Evolutionary conservation across 2,329 filamentous ascomycete genomes (phyloP).

Genomic region (Penicillium sp.): DNA sequence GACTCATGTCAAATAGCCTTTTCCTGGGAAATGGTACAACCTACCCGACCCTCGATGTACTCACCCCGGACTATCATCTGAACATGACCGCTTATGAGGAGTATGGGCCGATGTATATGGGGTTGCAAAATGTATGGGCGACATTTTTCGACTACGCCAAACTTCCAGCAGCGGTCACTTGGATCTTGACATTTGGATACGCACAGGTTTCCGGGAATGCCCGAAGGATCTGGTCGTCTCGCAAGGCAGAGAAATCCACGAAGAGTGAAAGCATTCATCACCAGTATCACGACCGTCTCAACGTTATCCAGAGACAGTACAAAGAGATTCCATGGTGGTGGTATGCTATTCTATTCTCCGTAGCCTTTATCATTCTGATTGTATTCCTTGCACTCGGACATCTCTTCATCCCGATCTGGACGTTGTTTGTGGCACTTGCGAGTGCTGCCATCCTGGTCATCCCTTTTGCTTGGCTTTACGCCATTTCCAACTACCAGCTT

Average conservation of each 20-base stretch:
- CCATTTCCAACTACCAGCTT: constrained; percentile 48
- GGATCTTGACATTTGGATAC: constrained; percentile 51
- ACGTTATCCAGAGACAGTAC: constrained; percentile 50
- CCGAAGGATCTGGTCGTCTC: constrained; percentile 37
- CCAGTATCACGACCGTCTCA: constrained; percentile 52
- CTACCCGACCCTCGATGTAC: constrained; percentile 39
- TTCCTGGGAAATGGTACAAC: constrained; percentile 44
- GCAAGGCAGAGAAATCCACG: constrained; percentile 23
- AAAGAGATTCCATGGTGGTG: constrained; percentile 53
- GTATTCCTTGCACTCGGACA: constrained; percentile 45
- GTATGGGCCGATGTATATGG: constrained; percentile 50
- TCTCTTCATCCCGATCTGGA: constrained; percentile 54
- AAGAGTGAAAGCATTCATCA: constrained; percentile 41
- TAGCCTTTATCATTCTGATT: constrained; percentile 45
- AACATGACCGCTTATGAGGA: constrained; percentile 43
- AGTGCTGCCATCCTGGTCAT: constrained; percentile 50
- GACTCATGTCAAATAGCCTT: constrained; percentile 52
- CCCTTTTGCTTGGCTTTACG: constrained; percentile 53
- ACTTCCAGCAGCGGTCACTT: constrained; percentile 50
- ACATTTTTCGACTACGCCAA: constrained; percentile 56
- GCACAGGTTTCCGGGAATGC: constrained; percentile 42
- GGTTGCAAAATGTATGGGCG: constrained; percentile 50
- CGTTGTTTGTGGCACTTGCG: constrained; percentile 49
- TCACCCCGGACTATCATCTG: constrained; percentile 40
- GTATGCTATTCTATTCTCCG: constrained; percentile 46